Percentiles rank a stretch among this genome's conserved stretches.
Evolutionary conservation across 768 basidiomycete genomes (phyloP).

Genomic region (Arthromyces matolae): DNA sequence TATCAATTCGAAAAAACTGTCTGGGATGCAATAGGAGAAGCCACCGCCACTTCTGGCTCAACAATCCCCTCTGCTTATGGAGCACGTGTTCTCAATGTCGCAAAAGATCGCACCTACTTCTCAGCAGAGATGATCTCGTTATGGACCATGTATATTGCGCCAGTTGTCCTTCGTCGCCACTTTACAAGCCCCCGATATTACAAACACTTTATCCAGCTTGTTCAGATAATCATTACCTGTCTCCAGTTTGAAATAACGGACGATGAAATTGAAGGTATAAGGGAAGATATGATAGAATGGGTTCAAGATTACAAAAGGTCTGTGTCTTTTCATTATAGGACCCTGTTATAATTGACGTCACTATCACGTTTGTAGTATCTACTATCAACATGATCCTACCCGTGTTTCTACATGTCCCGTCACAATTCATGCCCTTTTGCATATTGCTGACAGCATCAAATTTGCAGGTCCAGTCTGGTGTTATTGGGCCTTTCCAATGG

Average conservation of each 20-base stretch:
- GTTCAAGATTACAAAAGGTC: constrained; percentile 24
- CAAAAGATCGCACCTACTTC: constrained; percentile 18
- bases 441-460: no score
- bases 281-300: constrained; percentile 25
- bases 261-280: constrained; percentile 19
- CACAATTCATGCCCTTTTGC: no score
- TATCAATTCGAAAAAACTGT: no score
- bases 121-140: constrained; percentile 19
- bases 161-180: constrained; percentile 13
- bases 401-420: no score
- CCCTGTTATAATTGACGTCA: not conserved
- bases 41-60: no score
- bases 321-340: constrained; percentile 1
- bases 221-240: constrained; percentile 30
- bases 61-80: no score
- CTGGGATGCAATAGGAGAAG: no score
- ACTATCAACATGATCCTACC: constrained; percentile 27
- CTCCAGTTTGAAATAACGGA: no score
- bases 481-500: no score
- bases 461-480: no score
- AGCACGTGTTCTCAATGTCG: constrained; percentile 25
- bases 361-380: constrained; percentile 18
- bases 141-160: constrained; percentile 22
- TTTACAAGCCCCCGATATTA: constrained; percentile 26
- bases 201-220: no score